These are phyloP conservation scores for Backusella australiensis DNA, from an alignment of 192 early-diverging fungal species.

Conservation along the genomic window DNA sequence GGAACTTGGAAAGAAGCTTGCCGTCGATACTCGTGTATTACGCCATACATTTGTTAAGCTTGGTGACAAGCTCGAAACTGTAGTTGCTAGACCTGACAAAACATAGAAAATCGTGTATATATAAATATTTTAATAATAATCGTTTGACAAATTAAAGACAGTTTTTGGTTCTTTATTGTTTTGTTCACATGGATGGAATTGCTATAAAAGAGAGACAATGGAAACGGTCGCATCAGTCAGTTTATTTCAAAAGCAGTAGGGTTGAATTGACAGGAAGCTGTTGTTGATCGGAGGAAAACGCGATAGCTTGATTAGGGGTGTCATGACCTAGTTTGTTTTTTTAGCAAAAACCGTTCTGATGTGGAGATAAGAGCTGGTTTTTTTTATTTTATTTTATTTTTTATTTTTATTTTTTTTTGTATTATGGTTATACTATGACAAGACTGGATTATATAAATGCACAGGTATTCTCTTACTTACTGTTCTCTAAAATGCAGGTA, in stretches of 20 bases:
- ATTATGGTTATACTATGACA: no score
- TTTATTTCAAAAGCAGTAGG: neutral
- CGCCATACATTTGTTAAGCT: conserved; percentile 72
- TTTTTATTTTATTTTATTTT: no score
- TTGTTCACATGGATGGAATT: neutral
- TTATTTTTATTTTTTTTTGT: no score
- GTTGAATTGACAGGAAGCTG: neutral
- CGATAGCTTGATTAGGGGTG: neutral
- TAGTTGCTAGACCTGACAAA: conserved; percentile 51
- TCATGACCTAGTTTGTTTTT: neutral
- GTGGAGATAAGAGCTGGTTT: neutral
- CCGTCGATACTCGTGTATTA: conserved; percentile 69
- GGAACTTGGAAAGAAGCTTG: conserved; percentile 62
- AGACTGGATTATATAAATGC: no score
- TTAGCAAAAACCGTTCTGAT: neutral
- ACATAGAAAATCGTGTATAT: conserved; percentile 27
- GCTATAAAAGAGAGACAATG: neutral
- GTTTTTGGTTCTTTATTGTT: neutral
- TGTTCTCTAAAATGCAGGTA: no score
- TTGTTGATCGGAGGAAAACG: neutral
- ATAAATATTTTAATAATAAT: neutral
- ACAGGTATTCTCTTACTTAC: no score
- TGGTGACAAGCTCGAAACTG: conserved; percentile 60
- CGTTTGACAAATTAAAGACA: neutral
- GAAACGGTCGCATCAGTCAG: neutral